phyloP scores from a whole-genome alignment of 768 basidiomycete genomes.

The Lentinus tigrinus region DNA sequence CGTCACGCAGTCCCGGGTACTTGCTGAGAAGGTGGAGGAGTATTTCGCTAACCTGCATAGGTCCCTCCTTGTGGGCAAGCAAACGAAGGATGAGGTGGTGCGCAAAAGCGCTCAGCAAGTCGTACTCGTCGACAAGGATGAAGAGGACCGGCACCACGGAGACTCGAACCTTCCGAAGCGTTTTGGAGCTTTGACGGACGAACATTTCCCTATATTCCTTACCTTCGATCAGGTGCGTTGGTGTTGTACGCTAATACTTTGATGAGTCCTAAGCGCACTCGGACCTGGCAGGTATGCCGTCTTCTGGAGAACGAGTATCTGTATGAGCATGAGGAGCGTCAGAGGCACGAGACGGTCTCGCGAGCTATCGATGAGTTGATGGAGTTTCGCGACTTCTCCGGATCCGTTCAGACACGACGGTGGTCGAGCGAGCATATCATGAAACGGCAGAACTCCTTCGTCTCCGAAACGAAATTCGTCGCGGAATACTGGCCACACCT shows the following conservation, averaged over 20 bases:
- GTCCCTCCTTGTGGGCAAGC: slow-evolving; percentile 34
- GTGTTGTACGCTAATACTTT: not conserved
- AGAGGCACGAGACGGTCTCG: not conserved
- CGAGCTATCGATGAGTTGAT: not conserved
- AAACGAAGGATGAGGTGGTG: slow-evolving; percentile 18
- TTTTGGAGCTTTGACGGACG: slow-evolving; percentile 56
- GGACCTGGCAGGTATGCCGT: slow-evolving; percentile 40
- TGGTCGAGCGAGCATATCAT: too few species aligned
- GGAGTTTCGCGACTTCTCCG: not conserved
- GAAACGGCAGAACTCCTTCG: too few species aligned
- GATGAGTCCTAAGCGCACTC: not conserved
- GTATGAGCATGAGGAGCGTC: not conserved
- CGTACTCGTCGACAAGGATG: slow-evolving; percentile 39
- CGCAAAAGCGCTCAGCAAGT: not conserved
- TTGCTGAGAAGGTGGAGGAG: slow-evolving; percentile 70
- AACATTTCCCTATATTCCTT: slow-evolving; percentile 69
- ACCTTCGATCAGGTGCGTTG: slow-evolving; percentile 62
- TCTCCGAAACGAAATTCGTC: too few species aligned
- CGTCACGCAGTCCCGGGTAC: slow-evolving; percentile 64
- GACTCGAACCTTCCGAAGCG: slow-evolving; percentile 51
- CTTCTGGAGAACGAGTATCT: slow-evolving; percentile 48
- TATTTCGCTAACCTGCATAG: slow-evolving; percentile 47
- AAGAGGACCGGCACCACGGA: slow-evolving; percentile 41
- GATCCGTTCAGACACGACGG: too few species aligned
- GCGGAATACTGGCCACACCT: too few species aligned